Conservation (phyloP, 805 yeast genomes). For the Kazachstania kunashirensis region DNA sequence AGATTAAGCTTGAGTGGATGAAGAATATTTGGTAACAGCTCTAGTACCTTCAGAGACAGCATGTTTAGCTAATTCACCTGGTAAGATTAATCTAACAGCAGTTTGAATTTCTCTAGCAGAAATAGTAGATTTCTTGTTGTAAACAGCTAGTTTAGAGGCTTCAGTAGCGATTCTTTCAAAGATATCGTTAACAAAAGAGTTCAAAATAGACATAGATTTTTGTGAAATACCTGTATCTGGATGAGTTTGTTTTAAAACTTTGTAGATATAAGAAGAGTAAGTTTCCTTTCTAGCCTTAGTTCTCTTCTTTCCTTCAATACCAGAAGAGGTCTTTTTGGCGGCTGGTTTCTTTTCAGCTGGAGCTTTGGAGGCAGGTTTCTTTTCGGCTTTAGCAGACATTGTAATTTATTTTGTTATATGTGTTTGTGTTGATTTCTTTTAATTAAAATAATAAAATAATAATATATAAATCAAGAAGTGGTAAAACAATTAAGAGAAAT, state of each 20-base stretch:
- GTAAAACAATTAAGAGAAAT: background rate
- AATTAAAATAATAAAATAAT: background rate
- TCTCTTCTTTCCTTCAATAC: conserved; percentile 81
- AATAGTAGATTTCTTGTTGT: conserved; percentile 96
- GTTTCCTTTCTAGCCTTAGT: conserved; percentile 95
- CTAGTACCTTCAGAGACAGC: conserved; percentile 98
- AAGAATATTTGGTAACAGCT: conserved; percentile 94
- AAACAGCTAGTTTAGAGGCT: conserved; percentile 97
- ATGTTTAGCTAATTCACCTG: conserved; percentile 98
- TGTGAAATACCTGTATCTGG: conserved; percentile 99
- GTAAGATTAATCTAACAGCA: conserved; percentile 94
- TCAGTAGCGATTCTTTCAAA: conserved; percentile 97
- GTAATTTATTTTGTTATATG: conserved; percentile 11
- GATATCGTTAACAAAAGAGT: conserved; percentile 95
- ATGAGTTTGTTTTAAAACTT: conserved; percentile 96
- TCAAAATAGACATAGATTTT: conserved; percentile 97
- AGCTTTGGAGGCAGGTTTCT: conserved; percentile 35
- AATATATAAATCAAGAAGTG: background rate
- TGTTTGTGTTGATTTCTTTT: background rate
- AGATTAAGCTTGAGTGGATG: conserved; percentile 39
- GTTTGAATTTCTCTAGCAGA: conserved; percentile 98
- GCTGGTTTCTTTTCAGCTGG: conserved; percentile 41
- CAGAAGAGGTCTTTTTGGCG: conserved; percentile 83
- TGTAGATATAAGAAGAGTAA: conserved; percentile 95
- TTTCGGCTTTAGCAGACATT: conserved; percentile 60